A percentile compares a stretch with the other conserved stretches of the same genome.
These are phyloP conservation scores for Basipetospora chlamydospora DNA, from an alignment of 2,329 filamentous ascomycete species.

Conservation along the genomic window DNA sequence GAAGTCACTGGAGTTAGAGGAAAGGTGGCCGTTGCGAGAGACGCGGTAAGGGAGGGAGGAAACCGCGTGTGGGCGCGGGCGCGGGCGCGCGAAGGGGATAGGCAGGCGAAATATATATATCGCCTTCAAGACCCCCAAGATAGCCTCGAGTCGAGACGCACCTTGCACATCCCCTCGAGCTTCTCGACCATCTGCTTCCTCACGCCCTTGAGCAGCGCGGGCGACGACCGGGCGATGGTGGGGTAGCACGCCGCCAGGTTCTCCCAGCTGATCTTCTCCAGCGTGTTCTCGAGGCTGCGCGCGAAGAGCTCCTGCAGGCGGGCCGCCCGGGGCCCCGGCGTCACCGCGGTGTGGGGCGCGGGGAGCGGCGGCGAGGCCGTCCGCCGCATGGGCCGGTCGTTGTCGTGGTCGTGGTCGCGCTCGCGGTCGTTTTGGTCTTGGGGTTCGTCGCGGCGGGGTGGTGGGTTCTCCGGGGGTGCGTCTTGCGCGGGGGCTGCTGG, in stretches of 20 bases:
- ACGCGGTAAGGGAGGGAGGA: no score
- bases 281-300: slow-evolving; percentile 35
- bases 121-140: no score
- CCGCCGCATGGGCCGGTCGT: slow-evolving; percentile 6
- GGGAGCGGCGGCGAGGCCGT: slow-evolving; percentile 24
- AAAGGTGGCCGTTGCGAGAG: no score
- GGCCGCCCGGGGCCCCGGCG: slow-evolving; percentile 41
- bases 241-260: slow-evolving; percentile 49
- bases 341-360: slow-evolving; percentile 24
- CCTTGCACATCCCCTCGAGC: slow-evolving; percentile 37
- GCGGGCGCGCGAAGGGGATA: no score
- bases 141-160: no score
- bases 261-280: slow-evolving; percentile 38
- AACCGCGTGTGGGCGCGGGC: no score
- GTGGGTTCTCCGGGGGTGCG: no score
- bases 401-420: background rate
- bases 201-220: slow-evolving; percentile 35
- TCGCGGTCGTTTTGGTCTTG: background rate
- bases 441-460: background rate
- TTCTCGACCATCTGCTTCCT: slow-evolving; percentile 44
- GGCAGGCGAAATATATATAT: no score
- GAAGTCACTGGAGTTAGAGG: no score
- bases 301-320: slow-evolving; percentile 40
- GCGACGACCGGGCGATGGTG: slow-evolving; percentile 36
- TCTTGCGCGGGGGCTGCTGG: no score